These are phyloP conservation scores for Elsinoe arachidis DNA, from an alignment of 2,329 filamentous ascomycete genomes.

Conservation along the genomic window DNA sequence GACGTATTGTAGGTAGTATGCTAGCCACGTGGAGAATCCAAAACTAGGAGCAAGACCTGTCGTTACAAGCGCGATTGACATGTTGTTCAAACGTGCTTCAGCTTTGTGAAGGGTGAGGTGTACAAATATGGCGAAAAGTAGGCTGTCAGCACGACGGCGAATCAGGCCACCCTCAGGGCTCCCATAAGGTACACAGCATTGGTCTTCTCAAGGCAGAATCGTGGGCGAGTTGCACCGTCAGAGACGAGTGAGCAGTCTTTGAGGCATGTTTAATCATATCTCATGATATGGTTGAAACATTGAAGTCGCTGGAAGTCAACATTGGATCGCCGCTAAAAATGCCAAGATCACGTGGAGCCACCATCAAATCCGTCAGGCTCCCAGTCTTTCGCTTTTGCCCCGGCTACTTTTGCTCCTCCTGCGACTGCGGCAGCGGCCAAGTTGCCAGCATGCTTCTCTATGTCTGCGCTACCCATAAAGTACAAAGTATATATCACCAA, in stretches of 20 bases:
- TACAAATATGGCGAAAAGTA: no score
- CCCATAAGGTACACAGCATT: no score
- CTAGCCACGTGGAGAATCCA: background rate
- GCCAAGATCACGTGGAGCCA: constrained; percentile 3
- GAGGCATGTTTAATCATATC: background rate
- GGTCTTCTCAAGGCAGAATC: no score
- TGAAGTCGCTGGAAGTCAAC: background rate
- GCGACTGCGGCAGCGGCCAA: constrained; percentile 38
- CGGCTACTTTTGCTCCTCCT: constrained; percentile 23
- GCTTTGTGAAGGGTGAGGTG: no score
- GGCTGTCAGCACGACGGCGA: no score
- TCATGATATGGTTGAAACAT: no score
- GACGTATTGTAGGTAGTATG: background rate
- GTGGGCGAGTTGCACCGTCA: no score
- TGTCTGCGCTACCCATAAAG: constrained; percentile 64
- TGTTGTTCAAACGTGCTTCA: background rate
- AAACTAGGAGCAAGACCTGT: background rate
- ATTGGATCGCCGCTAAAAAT: background rate
- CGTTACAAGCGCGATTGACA: background rate
- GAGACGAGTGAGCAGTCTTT: no score
- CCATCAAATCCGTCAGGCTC: constrained; percentile 29
- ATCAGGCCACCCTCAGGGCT: no score
- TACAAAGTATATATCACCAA: constrained; percentile 82
- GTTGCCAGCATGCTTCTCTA: constrained; percentile 52
- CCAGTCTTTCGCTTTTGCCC: constrained; percentile 25